These are phyloP conservation scores for Combretum micranthum DNA, from an alignment of 345 rosid genomes.

Conservation along the genomic window DNA sequence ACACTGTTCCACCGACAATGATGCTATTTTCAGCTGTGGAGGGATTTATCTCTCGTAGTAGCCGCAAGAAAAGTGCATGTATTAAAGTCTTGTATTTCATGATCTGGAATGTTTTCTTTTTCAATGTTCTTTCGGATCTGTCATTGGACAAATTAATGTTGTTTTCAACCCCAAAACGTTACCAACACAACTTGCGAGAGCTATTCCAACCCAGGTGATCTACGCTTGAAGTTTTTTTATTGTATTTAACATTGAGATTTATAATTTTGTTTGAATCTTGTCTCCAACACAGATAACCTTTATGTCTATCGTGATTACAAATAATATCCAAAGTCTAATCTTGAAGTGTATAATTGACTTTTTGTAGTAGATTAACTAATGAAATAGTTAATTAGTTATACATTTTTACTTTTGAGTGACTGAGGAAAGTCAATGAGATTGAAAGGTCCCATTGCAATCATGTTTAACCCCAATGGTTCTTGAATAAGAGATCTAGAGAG, in stretches of 20 bases:
- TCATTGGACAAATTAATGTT: conserved; percentile 43
- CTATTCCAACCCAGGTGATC: conserved; percentile 70
- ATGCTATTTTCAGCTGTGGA: conserved; percentile 73
- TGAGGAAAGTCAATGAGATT: too few species aligned
- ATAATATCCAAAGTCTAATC: too few species aligned
- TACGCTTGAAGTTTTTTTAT: not conserved
- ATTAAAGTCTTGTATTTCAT: conserved; percentile 73
- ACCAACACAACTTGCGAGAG: conserved; percentile 62
- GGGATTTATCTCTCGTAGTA: conserved; percentile 67
- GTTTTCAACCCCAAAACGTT: conserved; percentile 55
- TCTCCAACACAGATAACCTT: too few species aligned
- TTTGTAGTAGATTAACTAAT: too few species aligned
- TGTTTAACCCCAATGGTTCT: too few species aligned
- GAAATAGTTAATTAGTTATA: too few species aligned
- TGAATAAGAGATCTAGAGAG: too few species aligned
- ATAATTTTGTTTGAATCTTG: not conserved
- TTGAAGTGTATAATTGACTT: too few species aligned
- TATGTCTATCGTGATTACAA: too few species aligned
- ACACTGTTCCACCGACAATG: conserved; percentile 84
- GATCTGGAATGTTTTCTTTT: conserved; percentile 92
- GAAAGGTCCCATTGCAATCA: too few species aligned
- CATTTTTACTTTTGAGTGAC: too few species aligned
- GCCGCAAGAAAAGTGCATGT: conserved; percentile 81
- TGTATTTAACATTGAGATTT: too few species aligned
- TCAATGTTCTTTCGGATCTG: conserved; percentile 78